Conservation (phyloP, 2,329 filamentous ascomycete species). For the Xylariaceae sp. region DNA sequence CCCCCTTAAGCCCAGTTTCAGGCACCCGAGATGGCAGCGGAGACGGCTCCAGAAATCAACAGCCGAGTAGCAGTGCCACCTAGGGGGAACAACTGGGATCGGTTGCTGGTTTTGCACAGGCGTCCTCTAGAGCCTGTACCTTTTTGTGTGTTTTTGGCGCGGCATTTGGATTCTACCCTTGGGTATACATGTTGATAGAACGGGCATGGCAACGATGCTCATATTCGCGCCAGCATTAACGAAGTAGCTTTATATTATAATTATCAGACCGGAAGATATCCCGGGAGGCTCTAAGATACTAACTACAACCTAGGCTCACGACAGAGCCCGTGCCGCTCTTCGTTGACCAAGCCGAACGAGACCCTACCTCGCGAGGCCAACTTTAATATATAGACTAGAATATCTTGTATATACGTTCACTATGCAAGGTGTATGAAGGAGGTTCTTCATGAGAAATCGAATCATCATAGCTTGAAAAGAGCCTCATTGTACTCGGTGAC, state of each 20-base stretch:
- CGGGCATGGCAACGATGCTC: neutral
- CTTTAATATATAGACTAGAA: too few relatives aligned
- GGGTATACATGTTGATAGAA: neutral
- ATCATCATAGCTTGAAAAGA: too few relatives aligned
- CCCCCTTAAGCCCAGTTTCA: slow-evolving; percentile 9
- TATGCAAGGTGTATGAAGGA: too few relatives aligned
- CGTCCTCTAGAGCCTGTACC: neutral
- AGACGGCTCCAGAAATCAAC: neutral
- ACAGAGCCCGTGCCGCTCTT: too few relatives aligned
- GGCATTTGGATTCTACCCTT: neutral
- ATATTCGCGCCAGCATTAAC: neutral
- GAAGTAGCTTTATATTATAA: neutral
- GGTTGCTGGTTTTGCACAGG: neutral
- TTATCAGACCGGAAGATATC: too few relatives aligned
- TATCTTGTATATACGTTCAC: too few relatives aligned
- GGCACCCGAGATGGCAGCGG: neutral
- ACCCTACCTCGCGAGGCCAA: too few relatives aligned
- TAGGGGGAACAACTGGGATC: neutral
- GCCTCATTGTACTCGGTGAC: too few relatives aligned
- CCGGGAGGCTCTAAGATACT: too few relatives aligned
- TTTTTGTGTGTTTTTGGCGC: neutral
- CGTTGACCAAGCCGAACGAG: too few relatives aligned
- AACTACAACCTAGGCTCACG: too few relatives aligned
- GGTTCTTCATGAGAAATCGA: too few relatives aligned
- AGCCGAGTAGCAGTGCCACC: neutral